Base-by-base conservation (phyloP, 768 basidiomycete genomes). In the Russula lepida region DNA sequence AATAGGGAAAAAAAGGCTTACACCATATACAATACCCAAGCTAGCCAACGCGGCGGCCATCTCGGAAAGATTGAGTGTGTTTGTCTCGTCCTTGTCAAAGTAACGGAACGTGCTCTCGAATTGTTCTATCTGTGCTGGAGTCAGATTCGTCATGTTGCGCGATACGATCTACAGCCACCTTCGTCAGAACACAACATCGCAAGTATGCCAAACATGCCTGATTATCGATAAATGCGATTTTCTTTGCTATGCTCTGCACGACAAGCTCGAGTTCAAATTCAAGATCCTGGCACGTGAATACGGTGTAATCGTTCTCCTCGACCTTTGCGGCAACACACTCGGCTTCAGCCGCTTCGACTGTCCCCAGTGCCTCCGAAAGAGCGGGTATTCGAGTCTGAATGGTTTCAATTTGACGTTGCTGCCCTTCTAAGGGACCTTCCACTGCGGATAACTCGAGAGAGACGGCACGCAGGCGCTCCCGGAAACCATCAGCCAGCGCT, bases 31-130 rank as follows among this genome's bases (percentile, higher is more conserved):
- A 57, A 99, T 90, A 1, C 95, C 95, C 41, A 98, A 77, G 73
- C 91, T 94, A 2, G 95, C 94, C 17, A 99, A 78, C 1, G 97
- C 97, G 12, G 92, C 91, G n/a, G 87, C 82, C 81, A 97, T 88
- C 73, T 98, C 93, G 6, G 90, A 79, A 60, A 86, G 70, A 61
- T 81, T 84, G 41, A 98, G 81, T 0, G 92, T 93, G 70, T 98
- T 97, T 41, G 88, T 85, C 68, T 91, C 88, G 66, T 98, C 94
- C 64, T 84, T 84, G 73, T 98, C 95, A 69, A 99, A 99, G 75
- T 98, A 95, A 54, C 95, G 84, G 84, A 99, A 98, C 1, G 94
- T 95, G 70, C 87, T 84, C 73, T 98, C 95, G 66, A 97, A 95
- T 69, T 98, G 94, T 70, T 98, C 95, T 25, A 98, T 78, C 70